Evolutionary conservation across 2,329 filamentous ascomycete species (phyloP).

Genomic region (Byssothecium circinans): DNA sequence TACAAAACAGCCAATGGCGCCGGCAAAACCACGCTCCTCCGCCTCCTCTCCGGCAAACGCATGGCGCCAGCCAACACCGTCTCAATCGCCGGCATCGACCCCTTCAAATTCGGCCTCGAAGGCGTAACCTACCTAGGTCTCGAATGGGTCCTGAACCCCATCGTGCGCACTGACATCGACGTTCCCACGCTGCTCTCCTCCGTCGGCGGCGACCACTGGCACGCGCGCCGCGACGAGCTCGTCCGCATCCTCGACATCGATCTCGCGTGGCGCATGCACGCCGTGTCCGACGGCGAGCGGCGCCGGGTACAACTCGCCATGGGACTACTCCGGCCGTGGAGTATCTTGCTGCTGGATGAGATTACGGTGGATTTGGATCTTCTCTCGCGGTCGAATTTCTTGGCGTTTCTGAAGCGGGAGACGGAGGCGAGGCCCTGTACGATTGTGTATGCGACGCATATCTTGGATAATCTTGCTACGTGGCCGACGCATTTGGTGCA

Average conservation of each 20-base stretch:
- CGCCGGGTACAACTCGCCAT: slow-evolving; percentile 93
- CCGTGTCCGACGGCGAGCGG: slow-evolving; percentile 89
- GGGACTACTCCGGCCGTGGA: slow-evolving; percentile 91
- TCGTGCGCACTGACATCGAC: slow-evolving; percentile 92
- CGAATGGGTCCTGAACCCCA: slow-evolving; percentile 97
- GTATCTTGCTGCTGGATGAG: slow-evolving; percentile 86
- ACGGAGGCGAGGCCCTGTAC: slow-evolving; percentile 81
- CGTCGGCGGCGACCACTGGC: slow-evolving; percentile 83
- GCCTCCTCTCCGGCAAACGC: slow-evolving; percentile 91
- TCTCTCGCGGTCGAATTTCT: slow-evolving; percentile 79
- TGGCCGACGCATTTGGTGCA: slow-evolving; percentile 97
- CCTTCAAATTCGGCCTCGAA: slow-evolving; percentile 86
- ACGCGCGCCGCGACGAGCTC: slow-evolving; percentile 81
- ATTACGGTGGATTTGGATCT: slow-evolving; percentile 97
- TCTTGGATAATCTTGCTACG: slow-evolving; percentile 87
- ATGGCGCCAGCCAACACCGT: slow-evolving; percentile 79
- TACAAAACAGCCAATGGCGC: slow-evolving; percentile 75
- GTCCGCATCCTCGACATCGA: slow-evolving; percentile 90
- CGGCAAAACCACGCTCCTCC: slow-evolving; percentile 94
- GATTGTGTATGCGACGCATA: slow-evolving; percentile 96
- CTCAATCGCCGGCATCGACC: slow-evolving; percentile 79
- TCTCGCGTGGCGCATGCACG: slow-evolving; percentile 89
- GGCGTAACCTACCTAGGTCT: slow-evolving; percentile 96
- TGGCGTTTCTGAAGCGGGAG: slow-evolving; percentile 83
- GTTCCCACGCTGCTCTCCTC: slow-evolving; percentile 81